Conservation (phyloP, 2,329 filamentous ascomycete genomes). For the Colletotrichum paranaense region DNA sequence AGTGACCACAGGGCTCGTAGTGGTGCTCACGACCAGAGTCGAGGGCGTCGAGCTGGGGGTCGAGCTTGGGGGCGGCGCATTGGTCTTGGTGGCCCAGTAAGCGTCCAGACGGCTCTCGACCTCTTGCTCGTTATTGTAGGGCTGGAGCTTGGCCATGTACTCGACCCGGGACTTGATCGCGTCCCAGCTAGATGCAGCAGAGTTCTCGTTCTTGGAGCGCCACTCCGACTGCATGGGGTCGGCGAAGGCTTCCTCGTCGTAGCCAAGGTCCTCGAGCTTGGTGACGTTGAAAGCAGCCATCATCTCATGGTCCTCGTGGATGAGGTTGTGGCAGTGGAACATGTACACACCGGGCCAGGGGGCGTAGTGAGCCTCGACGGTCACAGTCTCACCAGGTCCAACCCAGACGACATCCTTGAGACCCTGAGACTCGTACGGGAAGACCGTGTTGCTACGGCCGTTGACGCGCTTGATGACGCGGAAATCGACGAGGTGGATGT, state of each 20-base stretch:
- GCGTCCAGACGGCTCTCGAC: slow-evolving; percentile 44
- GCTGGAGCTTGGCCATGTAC: slow-evolving; percentile 45
- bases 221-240: slow-evolving; percentile 52
- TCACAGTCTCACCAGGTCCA: slow-evolving; percentile 56
- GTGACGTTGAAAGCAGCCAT: slow-evolving; percentile 58
- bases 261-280: slow-evolving; percentile 48
- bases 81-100: slow-evolving; percentile 43
- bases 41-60: not conserved
- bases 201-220: slow-evolving; percentile 44
- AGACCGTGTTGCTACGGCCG: slow-evolving; percentile 44
- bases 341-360: slow-evolving; percentile 63
- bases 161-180: slow-evolving; percentile 45
- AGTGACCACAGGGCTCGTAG: not conserved
- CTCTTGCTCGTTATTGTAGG: slow-evolving; percentile 47
- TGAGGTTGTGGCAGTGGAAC: slow-evolving; percentile 57
- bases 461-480: slow-evolving; percentile 58
- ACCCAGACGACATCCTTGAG: slow-evolving; percentile 66
- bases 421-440: slow-evolving; percentile 59
- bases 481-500: slow-evolving; percentile 66
- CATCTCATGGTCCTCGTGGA: slow-evolving; percentile 56
- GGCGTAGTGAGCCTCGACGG: slow-evolving; percentile 60
- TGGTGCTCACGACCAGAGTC: not conserved
- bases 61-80: not conserved
- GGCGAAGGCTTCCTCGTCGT: slow-evolving; percentile 49
- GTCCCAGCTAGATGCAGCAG: slow-evolving; percentile 40